These are phyloP conservation scores for Diaporthe batatas DNA, from an alignment of 2,329 filamentous ascomycete species.

Conservation along the genomic window DNA sequence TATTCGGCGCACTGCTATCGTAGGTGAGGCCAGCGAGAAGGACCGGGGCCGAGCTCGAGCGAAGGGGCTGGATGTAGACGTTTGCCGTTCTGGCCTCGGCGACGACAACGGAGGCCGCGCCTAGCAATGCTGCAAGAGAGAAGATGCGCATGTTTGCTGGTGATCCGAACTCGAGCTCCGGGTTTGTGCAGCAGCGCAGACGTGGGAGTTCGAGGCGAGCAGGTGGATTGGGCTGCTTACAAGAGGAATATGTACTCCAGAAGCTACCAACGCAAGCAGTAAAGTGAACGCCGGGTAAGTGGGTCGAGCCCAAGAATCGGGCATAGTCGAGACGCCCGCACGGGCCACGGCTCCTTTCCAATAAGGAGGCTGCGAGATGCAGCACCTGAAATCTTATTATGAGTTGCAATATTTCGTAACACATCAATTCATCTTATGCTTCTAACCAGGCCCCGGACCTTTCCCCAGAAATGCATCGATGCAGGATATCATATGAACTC, in stretches of 20 bases:
- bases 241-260: not conserved
- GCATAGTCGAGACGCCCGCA: not conserved
- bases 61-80: slow-evolving; percentile 68
- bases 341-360: slow-evolving; percentile 18
- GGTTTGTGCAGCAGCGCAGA: not conserved
- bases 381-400: not conserved
- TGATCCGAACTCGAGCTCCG: not conserved
- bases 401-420: slow-evolving; percentile 17
- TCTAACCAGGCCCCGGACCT: slow-evolving; percentile 18
- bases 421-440: slow-evolving; percentile 39
- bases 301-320: not conserved
- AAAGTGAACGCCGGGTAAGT: not conserved
- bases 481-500: slow-evolving; percentile 8
- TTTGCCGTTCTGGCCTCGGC: slow-evolving; percentile 61
- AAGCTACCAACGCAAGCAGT: not conserved
- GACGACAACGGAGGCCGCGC: slow-evolving; percentile 56
- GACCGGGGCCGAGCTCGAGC: slow-evolving; percentile 51
- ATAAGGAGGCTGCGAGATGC: not conserved
- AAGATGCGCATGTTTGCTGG: slow-evolving; percentile 42
- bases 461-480: slow-evolving; percentile 18
- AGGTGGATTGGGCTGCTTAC: not conserved
- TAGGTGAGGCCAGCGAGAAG: slow-evolving; percentile 71
- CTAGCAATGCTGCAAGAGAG: slow-evolving; percentile 50
- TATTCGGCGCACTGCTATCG: slow-evolving; percentile 56
- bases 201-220: not conserved